phyloP scores from a whole-genome alignment of 1,284 basidiomycete species.

The Stereum hirsutum region DNA sequence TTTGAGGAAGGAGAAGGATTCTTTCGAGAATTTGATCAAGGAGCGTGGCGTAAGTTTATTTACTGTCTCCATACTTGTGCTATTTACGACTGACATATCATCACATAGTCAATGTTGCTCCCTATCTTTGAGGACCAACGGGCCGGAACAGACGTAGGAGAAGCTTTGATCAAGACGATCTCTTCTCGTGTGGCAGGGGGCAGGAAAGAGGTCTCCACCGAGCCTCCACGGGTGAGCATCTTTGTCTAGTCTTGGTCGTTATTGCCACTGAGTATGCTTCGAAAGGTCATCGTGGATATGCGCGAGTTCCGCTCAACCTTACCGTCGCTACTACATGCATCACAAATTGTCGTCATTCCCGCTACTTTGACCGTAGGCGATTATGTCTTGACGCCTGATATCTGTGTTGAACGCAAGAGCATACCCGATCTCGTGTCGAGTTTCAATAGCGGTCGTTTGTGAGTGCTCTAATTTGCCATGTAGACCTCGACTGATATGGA shows the following conservation, averaged over 20 bases:
- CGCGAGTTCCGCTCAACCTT: constrained; percentile 93
- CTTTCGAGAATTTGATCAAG: constrained; percentile 89
- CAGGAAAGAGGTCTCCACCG: constrained; percentile 53
- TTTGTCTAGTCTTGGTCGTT: not conserved
- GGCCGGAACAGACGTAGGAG: constrained; percentile 30
- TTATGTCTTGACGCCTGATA: constrained; percentile 92
- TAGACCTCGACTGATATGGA: not conserved
- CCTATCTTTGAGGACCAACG: constrained; percentile 75
- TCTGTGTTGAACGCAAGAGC: constrained; percentile 95
- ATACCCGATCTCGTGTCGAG: constrained; percentile 85
- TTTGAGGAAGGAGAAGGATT: constrained; percentile 86
- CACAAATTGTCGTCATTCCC: constrained; percentile 76
- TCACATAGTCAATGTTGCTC: constrained; percentile 76
- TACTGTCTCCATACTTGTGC: not conserved
- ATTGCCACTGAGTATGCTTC: not conserved
- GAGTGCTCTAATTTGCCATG: constrained; percentile 23
- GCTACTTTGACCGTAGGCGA: constrained; percentile 93
- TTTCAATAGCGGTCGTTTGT: constrained; percentile 92
- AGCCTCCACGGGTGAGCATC: constrained; percentile 57
- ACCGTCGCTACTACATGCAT: constrained; percentile 84
- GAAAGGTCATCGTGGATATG: constrained; percentile 97
- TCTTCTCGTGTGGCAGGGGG: constrained; percentile 87
- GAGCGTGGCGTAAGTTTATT: constrained; percentile 71
- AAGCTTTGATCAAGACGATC: constrained; percentile 77
- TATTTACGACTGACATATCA: not conserved